phyloP scores from a whole-genome alignment of 768 basidiomycete genomes.

The Collybia mongolica region DNA sequence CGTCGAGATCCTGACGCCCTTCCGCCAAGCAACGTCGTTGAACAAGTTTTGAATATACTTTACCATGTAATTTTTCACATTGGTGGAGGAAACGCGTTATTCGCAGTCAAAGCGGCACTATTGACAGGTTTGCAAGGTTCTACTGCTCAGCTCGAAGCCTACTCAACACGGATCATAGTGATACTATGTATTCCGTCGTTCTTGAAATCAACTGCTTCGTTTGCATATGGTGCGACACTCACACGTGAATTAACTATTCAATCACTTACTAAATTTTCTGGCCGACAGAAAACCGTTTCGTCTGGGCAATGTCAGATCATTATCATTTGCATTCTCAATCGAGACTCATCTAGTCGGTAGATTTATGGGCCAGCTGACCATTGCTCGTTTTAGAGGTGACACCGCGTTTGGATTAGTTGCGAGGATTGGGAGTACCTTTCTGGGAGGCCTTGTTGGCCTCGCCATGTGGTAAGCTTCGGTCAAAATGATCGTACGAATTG shows the following conservation, averaged over 20 bases:
- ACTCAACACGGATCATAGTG: slow-evolving; percentile 30
- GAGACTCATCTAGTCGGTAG: slow-evolving; percentile 25
- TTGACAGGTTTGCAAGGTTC: slow-evolving; percentile 45
- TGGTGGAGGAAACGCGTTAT: slow-evolving; percentile 60
- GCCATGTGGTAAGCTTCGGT: slow-evolving; percentile 56
- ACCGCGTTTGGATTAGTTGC: slow-evolving; percentile 65
- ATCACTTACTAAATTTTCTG: background rate
- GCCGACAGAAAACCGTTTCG: slow-evolving; percentile 53
- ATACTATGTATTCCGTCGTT: slow-evolving; percentile 61
- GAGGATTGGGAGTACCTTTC: slow-evolving; percentile 63
- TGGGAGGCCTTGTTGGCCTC: slow-evolving; percentile 61
- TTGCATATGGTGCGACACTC: slow-evolving; percentile 52
- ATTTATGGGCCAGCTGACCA: slow-evolving; percentile 73
- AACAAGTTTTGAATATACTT: slow-evolving; percentile 44
- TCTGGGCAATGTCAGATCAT: slow-evolving; percentile 65
- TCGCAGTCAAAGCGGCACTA: slow-evolving; percentile 69
- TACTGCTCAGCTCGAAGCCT: background rate
- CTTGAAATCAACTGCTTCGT: slow-evolving; percentile 48
- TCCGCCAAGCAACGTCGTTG: slow-evolving; percentile 61
- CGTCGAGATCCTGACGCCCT: slow-evolving; percentile 74
- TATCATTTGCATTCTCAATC: background rate
- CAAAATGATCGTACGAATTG: no score
- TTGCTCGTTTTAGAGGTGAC: slow-evolving; percentile 73
- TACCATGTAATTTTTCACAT: slow-evolving; percentile 40
- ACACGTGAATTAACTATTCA: background rate